Evolutionary conservation across 202 grass and related monocot species (phyloP).

Genomic region (Digitaria exilis): DNA sequence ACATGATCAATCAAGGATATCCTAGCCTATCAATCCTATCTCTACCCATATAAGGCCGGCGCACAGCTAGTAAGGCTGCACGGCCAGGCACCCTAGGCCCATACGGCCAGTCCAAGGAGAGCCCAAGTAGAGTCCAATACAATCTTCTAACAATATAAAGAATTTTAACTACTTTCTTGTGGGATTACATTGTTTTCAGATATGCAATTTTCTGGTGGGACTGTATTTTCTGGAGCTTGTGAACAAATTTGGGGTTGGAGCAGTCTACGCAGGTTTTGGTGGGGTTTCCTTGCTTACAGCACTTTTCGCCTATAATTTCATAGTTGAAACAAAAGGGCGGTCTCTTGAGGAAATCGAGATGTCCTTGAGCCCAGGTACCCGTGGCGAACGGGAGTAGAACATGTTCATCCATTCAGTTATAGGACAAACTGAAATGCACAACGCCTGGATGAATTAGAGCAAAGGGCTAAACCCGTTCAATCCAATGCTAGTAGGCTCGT

Average conservation of each 20-base stretch:
- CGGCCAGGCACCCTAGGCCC: too few relatives aligned
- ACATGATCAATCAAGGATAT: too few relatives aligned
- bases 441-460: constrained; percentile 26
- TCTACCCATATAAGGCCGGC: too few relatives aligned
- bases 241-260: constrained; percentile 77
- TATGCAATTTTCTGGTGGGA: constrained; percentile 92
- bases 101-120: too few relatives aligned
- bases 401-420: not conserved
- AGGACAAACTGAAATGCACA: not conserved
- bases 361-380: constrained; percentile 50
- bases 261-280: constrained; percentile 82
- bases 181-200: constrained; percentile 53
- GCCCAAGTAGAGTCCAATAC: too few relatives aligned
- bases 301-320: constrained; percentile 76
- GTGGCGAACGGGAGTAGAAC: constrained; percentile 45
- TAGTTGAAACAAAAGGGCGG: constrained; percentile 92
- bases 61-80: too few relatives aligned
- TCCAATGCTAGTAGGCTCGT: not conserved
- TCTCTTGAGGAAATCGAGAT: constrained; percentile 97
- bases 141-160: too few relatives aligned
- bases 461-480: not conserved
- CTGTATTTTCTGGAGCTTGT: constrained; percentile 95
- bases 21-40: too few relatives aligned
- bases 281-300: constrained; percentile 78
- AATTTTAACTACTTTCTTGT: constrained; percentile 12